Evolutionary conservation across 2,329 filamentous ascomycete species (phyloP), one percentile per base, ranked within the genome.

Genomic region (Fusarium tanahbumbuense): DNA sequence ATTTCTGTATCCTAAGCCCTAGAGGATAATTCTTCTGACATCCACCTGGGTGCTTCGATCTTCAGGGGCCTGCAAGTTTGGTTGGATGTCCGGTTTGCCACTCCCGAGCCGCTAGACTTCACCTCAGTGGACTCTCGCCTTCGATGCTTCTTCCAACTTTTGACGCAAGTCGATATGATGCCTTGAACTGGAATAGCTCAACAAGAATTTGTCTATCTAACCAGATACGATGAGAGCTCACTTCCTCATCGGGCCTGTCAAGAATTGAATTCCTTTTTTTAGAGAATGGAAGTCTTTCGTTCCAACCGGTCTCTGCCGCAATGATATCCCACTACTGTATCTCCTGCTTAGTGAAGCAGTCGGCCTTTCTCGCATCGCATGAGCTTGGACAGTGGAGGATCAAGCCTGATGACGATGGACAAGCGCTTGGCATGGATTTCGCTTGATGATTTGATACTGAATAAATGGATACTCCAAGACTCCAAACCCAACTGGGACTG

Each of bases 21-120:
- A 7, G 28, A 28, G 28, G 28, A 28, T 10, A 28, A 28, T 28
- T 28, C 28, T 28, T 28, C 28, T 28, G 28, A 28, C 28, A 28
- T 28, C 28, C 28, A 30, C 28, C 28, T 30, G 28, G 28, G 28
- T 18, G 16, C 46, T 67, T 48, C 10, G 64, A 70, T 70, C 56
- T 55, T 67, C 67, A 66, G 62, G 68, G 67, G 67, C 47, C 20
- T 50, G 34, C 34, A 37, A 37, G 34, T 37, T 37, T 37, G 30
- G 16, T 50, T 50, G 47, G 23, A 41, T 53, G 41, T 27, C 37
- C 56, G 46, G 47, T 34, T 70, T 49, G 62, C 67, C 67, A 70
- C 67, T 70, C 67, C 67, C 62, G 67, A 50, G 37, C 64, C 64
- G 57, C 64, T 55, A 67, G 52, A 55, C 47, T 11, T 53, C 32